These are phyloP conservation scores for Rubia yunnanensis DNA, from an alignment of 257 asterid species.

Conservation along the genomic window DNA sequence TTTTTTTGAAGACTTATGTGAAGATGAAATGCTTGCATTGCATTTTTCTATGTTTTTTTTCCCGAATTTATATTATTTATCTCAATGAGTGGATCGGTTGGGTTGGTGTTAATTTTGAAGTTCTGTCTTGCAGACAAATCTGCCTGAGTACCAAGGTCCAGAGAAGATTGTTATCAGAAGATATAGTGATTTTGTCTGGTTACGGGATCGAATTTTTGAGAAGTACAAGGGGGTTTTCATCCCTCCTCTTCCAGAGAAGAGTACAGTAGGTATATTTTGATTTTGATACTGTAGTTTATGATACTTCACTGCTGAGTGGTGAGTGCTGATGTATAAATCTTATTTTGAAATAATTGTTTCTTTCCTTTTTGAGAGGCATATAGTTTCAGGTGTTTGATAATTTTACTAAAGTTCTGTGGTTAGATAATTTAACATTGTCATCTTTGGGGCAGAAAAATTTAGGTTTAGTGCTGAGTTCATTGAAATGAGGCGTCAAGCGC, in stretches of 20 bases:
- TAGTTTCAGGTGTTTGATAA: neutral
- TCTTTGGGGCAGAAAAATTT: conserved; percentile 59
- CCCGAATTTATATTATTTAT: neutral
- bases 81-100: no score
- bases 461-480: conserved; percentile 91
- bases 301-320: no score
- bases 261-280: conserved; percentile 73
- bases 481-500: conserved; percentile 95
- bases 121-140: conserved; percentile 63
- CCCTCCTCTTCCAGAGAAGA: conserved; percentile 99
- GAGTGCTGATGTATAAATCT: neutral
- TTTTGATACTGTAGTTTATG: neutral
- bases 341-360: neutral
- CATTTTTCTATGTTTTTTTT: neutral
- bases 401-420: neutral
- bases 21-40: neutral
- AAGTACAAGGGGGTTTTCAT: conserved; percentile 89
- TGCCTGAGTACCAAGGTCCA: conserved; percentile 72
- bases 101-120: neutral
- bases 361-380: neutral
- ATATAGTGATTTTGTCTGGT: conserved; percentile 93
- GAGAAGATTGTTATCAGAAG: conserved; percentile 96
- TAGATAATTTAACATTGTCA: conserved; percentile 15
- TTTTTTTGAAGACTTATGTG: neutral
- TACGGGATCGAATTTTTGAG: conserved; percentile 85